Evolutionary conservation across 441 rosid genomes (phyloP).

Genomic region (Sinapis alba): DNA sequence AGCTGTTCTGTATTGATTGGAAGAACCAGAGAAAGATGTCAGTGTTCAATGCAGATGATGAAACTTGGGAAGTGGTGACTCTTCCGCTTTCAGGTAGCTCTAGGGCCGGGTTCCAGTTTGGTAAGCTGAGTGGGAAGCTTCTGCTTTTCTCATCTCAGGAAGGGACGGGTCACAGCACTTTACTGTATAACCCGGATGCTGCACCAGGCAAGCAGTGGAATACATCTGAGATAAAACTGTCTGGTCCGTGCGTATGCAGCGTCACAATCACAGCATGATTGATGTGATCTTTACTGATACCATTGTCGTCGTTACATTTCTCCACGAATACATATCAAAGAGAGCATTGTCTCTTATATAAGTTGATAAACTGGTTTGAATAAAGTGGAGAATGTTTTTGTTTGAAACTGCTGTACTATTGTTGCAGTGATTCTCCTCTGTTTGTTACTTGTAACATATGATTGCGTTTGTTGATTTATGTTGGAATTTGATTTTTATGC

Average conservation of each 20-base stretch:
- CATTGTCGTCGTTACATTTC: constrained; percentile 19
- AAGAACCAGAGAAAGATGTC: constrained; percentile 88
- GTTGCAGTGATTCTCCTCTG: neutral
- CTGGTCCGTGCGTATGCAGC: constrained; percentile 79
- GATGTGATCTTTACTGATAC: constrained; percentile 9
- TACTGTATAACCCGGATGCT: constrained; percentile 80
- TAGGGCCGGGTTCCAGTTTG: constrained; percentile 70
- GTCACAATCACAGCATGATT: constrained; percentile 81
- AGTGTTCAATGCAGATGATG: constrained; percentile 65
- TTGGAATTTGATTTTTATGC: neutral
- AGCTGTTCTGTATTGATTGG: constrained; percentile 95
- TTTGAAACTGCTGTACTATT: neutral
- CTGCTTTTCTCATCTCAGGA: constrained; percentile 67
- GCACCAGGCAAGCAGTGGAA: constrained; percentile 78
- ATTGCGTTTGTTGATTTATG: neutral
- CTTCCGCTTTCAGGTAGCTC: constrained; percentile 89
- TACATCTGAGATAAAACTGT: constrained; percentile 67
- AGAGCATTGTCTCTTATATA: constrained; percentile 9
- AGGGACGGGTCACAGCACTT: constrained; percentile 59
- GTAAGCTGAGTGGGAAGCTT: constrained; percentile 79
- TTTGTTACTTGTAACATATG: constrained; percentile 31
- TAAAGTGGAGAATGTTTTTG: constrained; percentile 17
- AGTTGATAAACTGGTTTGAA: constrained; percentile 3
- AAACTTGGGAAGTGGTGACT: constrained; percentile 83
- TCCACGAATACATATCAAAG: neutral